Evolutionary conservation across 2,329 filamentous ascomycete species (phyloP).

Genomic region (Claviceps arundinis): DNA sequence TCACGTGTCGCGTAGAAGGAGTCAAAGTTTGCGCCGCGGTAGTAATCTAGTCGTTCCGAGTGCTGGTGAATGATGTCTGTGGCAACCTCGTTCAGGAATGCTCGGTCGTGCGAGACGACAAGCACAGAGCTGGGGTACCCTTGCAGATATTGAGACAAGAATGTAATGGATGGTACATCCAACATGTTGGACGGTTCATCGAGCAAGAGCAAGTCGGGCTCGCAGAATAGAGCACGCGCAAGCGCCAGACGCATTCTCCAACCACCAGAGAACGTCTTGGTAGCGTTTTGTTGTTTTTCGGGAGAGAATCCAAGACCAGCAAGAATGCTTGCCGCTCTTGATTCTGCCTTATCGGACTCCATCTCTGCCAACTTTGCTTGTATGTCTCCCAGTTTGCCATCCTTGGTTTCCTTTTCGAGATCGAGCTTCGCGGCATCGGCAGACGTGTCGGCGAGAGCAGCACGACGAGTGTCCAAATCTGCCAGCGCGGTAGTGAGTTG

Average conservation of each 20-base stretch:
- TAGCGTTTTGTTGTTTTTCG: slow-evolving; percentile 82
- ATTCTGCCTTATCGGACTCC: slow-evolving; percentile 97
- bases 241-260: slow-evolving; percentile 98
- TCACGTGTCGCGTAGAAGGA: slow-evolving; percentile 96
- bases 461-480: slow-evolving; percentile 63
- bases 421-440: slow-evolving; percentile 77
- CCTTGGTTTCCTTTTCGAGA: slow-evolving; percentile 75
- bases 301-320: slow-evolving; percentile 93
- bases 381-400: slow-evolving; percentile 81
- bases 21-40: slow-evolving; percentile 94
- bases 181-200: slow-evolving; percentile 99
- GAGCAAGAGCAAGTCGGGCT: slow-evolving; percentile 86
- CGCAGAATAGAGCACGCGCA: slow-evolving; percentile 91
- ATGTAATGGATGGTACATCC: slow-evolving; percentile 99
- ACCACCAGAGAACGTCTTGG: slow-evolving; percentile 97
- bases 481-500: slow-evolving; percentile 68
- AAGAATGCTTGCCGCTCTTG: slow-evolving; percentile 86
- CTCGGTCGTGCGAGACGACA: slow-evolving; percentile 96
- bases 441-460: slow-evolving; percentile 79
- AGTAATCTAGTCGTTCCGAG: slow-evolving; percentile 94
- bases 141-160: slow-evolving; percentile 91
- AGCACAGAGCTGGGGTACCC: slow-evolving; percentile 87
- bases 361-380: slow-evolving; percentile 90
- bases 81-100: slow-evolving; percentile 97
- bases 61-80: slow-evolving; percentile 99